phyloP scores from a whole-genome alignment of 352 stramenopile species.

The Globisporangium polare region DNA sequence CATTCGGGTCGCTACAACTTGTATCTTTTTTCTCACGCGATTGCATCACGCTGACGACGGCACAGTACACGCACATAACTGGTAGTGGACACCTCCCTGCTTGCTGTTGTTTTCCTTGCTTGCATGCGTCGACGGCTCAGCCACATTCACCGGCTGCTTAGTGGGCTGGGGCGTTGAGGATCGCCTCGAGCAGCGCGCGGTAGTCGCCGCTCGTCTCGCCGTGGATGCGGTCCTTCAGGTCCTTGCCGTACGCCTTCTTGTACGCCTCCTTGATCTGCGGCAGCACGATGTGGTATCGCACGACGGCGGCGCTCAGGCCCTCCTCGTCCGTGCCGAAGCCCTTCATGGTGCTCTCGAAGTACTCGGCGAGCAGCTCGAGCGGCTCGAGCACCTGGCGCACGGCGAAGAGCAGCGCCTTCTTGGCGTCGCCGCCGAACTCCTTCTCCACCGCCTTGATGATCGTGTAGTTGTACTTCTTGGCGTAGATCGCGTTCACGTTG shows the following conservation, averaged over 20 bases:
- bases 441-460: constrained; percentile 29
- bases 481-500: constrained; percentile 26
- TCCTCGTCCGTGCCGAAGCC: constrained; percentile 45
- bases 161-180: constrained; percentile 38
- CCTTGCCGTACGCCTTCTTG: constrained; percentile 74
- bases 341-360: constrained; percentile 40
- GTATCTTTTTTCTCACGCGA: neutral
- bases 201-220: constrained; percentile 76
- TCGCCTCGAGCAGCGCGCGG: constrained; percentile 56
- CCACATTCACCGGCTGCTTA: constrained; percentile 5
- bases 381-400: constrained; percentile 29
- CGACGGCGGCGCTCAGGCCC: constrained; percentile 44
- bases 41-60: neutral
- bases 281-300: constrained; percentile 80
- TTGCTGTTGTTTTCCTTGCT: neutral
- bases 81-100: neutral
- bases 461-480: constrained; percentile 30
- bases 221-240: constrained; percentile 78
- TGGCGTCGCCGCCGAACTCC: constrained; percentile 26
- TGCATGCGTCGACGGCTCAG: neutral
- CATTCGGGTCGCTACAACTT: neutral
- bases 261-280: constrained; percentile 70
- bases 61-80: neutral
- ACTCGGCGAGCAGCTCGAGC: constrained; percentile 27
- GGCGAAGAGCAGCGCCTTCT: constrained; percentile 25